Conservation (phyloP, 2,329 filamentous ascomycete genomes). For the Berkeleyomyces rouxiae region DNA sequence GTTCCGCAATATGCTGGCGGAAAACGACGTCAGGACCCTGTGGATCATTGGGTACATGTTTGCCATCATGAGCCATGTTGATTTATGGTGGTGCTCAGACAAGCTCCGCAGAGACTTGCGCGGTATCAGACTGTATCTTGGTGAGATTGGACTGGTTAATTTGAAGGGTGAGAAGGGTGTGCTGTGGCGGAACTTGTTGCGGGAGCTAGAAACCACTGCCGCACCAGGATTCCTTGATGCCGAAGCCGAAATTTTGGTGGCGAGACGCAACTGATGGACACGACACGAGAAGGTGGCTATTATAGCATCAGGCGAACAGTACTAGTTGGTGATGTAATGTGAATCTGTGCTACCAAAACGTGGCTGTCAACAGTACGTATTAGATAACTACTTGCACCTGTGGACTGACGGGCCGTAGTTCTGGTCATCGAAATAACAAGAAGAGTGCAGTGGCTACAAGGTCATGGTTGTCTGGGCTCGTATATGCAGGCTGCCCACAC, state of each 20-base stretch:
- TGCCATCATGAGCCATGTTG: slow-evolving; percentile 16
- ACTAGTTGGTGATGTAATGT: not conserved
- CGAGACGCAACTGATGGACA: not conserved
- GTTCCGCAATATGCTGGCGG: slow-evolving; percentile 16
- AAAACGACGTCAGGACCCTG: slow-evolving; percentile 15
- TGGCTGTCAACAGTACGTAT: too few relatives aligned
- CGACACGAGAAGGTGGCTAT: not conserved
- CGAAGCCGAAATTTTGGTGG: not conserved
- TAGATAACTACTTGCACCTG: too few relatives aligned
- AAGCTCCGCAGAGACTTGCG: slow-evolving; percentile 15
- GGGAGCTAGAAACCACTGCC: slow-evolving; percentile 14
- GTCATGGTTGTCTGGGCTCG: not conserved
- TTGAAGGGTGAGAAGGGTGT: slow-evolving; percentile 13
- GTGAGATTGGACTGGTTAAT: slow-evolving; percentile 10
- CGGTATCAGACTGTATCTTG: slow-evolving; percentile 15
- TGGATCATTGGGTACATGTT: slow-evolving; percentile 18
- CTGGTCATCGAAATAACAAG: too few relatives aligned
- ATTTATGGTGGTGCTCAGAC: slow-evolving; percentile 16
- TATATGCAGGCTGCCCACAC: not conserved
- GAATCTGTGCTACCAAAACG: too few relatives aligned
- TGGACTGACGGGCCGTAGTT: too few relatives aligned
- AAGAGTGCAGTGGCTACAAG: too few relatives aligned
- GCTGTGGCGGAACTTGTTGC: slow-evolving; percentile 16
- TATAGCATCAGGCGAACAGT: not conserved
- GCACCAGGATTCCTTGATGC: not conserved